phyloP scores from a whole-genome alignment of 2,329 filamentous ascomycete genomes.

The Venturia asperata region DNA sequence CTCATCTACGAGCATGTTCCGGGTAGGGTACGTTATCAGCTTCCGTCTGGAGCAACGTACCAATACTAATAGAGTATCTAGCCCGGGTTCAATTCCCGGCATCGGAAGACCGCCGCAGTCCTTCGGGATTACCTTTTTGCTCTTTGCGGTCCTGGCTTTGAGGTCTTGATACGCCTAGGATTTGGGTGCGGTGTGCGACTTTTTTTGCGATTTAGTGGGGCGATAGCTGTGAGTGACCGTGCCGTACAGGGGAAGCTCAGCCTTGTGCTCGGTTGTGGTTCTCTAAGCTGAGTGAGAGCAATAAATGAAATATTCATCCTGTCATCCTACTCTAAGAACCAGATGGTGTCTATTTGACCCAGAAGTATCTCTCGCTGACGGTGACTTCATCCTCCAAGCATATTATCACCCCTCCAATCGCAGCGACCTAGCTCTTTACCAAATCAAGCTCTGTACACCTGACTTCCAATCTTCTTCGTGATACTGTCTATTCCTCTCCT shows the following conservation, averaged over 20 bases:
- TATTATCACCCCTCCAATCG: background rate
- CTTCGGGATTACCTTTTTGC: background rate
- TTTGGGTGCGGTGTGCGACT: background rate
- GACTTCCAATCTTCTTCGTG: background rate
- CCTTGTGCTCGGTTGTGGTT: background rate
- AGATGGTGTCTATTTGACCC: background rate
- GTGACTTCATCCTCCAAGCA: background rate
- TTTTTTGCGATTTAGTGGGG: background rate
- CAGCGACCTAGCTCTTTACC: background rate
- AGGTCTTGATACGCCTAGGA: background rate
- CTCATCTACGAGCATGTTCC: conserved; percentile 10
- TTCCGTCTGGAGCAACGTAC: background rate
- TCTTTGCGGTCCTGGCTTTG: background rate
- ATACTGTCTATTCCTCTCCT: background rate
- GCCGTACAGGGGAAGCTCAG: background rate
- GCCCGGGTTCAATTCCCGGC: conserved; percentile 5
- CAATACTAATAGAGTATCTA: background rate
- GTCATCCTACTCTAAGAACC: background rate
- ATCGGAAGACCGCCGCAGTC: background rate
- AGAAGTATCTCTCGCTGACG: background rate
- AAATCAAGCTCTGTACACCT: background rate
- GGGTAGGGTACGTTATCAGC: conserved; percentile 3
- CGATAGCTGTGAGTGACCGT: background rate
- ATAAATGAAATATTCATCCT: background rate
- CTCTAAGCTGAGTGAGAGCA: background rate